Evolutionary conservation across 2,329 filamentous ascomycete species (phyloP).

Genomic region (Sporothrix luriei): DNA sequence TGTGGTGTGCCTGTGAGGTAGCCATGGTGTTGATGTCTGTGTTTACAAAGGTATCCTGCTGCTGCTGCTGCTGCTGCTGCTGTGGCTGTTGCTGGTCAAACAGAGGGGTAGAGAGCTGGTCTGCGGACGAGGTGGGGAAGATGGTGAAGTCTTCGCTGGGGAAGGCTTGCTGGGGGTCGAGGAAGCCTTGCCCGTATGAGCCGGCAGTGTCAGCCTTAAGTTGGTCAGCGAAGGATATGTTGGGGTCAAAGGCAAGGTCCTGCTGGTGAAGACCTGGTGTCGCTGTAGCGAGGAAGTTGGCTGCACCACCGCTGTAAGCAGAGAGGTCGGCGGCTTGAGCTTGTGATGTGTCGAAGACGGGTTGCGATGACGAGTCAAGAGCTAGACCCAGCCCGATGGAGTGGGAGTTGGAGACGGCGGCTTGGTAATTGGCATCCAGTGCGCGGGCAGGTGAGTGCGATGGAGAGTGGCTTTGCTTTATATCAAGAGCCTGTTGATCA

Average conservation of each 20-base stretch:
- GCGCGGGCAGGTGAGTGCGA: conserved; percentile 57
- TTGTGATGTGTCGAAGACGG: conserved; percentile 44
- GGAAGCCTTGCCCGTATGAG: conserved; percentile 45
- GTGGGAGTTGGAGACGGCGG: conserved; percentile 36
- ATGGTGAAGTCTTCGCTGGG: conserved; percentile 64
- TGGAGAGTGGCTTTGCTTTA: conserved; percentile 69
- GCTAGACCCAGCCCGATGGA: conserved; percentile 59
- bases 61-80: conserved; percentile 19
- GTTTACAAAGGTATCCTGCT: conserved; percentile 36
- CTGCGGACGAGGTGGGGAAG: conserved; percentile 59
- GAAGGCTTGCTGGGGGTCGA: conserved; percentile 52
- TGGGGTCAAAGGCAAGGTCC: conserved; percentile 49
- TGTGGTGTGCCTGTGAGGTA: conserved; percentile 58
- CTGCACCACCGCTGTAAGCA: conserved; percentile 48
- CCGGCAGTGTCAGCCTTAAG: conserved; percentile 42
- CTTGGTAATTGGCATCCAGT: conserved; percentile 54
- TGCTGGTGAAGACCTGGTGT: conserved; percentile 43
- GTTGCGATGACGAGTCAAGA: conserved; percentile 54
- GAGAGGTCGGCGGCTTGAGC: conserved; percentile 52
- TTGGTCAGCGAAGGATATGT: conserved; percentile 51
- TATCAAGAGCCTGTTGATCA: conserved; percentile 60
- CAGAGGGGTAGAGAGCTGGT: conserved; percentile 64
- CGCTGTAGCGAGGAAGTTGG: conserved; percentile 54
- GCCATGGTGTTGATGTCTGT: conserved; percentile 58
- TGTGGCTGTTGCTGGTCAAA: conserved; percentile 50